Conservation (phyloP, 1,284 basidiomycete species). For the Wallemia ichthyophaga region DNA sequence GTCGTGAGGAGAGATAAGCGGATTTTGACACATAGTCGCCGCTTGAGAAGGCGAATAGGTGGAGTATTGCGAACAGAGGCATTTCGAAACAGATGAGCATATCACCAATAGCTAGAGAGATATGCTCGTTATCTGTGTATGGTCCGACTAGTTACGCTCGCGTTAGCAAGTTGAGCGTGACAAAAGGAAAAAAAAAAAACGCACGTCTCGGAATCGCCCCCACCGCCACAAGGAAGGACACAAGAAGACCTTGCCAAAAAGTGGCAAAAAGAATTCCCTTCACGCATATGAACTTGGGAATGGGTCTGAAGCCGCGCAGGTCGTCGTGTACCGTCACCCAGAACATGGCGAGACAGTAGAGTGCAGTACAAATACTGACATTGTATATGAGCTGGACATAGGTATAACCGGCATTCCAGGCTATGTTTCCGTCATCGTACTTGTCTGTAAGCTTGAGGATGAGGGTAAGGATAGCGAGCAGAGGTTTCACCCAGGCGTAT, state of each 20-base stretch:
- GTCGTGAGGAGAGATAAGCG: conserved; percentile 42
- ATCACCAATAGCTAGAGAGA: conserved; percentile 67
- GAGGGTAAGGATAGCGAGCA: conserved; percentile 55
- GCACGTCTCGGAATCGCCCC: conserved; percentile 30
- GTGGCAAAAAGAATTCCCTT: conserved; percentile 94
- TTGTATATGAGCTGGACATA: conserved; percentile 57
- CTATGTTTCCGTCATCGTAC: conserved; percentile 68
- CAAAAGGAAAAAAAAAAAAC: conserved; percentile 2
- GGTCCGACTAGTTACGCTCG: conserved; percentile 35
- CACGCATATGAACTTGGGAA: conserved; percentile 76
- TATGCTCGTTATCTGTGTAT: conserved; percentile 65
- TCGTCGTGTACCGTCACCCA: conserved; percentile 57
- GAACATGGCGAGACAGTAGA: conserved; percentile 77
- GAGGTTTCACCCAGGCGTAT: conserved; percentile 87
- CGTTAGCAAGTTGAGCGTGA: neutral
- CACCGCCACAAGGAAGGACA: conserved; percentile 64
- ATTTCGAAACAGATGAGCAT: conserved; percentile 83
- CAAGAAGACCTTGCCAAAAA: conserved; percentile 76
- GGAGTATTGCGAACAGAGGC: conserved; percentile 84
- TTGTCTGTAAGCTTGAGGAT: conserved; percentile 59
- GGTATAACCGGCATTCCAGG: conserved; percentile 59
- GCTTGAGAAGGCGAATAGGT: conserved; percentile 60
- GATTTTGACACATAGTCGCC: conserved; percentile 47
- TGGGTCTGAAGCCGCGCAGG: conserved; percentile 52
- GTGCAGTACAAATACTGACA: conserved; percentile 28